A percentile compares a stretch with the other conserved stretches of the same genome.
Conservation (phyloP, 2,329 filamentous ascomycete genomes). For the Penicillium rolfsii region DNA sequence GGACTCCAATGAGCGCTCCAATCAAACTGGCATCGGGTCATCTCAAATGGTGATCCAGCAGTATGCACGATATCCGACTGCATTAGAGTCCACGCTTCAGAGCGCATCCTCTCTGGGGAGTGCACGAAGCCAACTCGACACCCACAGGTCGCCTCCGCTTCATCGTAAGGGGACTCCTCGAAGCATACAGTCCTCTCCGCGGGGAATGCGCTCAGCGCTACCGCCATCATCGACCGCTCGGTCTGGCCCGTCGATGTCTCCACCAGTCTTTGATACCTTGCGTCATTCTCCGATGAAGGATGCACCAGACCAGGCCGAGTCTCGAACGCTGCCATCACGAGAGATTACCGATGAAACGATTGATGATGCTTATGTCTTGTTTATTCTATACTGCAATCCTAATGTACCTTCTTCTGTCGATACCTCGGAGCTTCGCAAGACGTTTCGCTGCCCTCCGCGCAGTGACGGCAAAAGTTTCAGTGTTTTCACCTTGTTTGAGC, state of each 20-base stretch:
- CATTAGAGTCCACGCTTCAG: slow-evolving; percentile 40
- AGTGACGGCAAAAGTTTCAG: slow-evolving; percentile 87
- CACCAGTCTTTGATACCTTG: slow-evolving; percentile 39
- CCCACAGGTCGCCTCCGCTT: slow-evolving; percentile 42
- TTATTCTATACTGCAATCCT: slow-evolving; percentile 91
- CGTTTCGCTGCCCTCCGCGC: slow-evolving; percentile 78
- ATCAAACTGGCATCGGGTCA: slow-evolving; percentile 30
- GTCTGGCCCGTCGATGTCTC: slow-evolving; percentile 47
- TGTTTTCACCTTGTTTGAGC: slow-evolving; percentile 73
- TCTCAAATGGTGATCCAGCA: slow-evolving; percentile 43
- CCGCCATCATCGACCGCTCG: slow-evolving; percentile 34
- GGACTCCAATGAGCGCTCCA: slow-evolving; percentile 30
- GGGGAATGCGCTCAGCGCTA: slow-evolving; percentile 34
- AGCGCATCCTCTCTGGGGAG: slow-evolving; percentile 44
- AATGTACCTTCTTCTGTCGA: slow-evolving; percentile 71
- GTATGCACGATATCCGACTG: slow-evolving; percentile 43
- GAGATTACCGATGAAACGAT: slow-evolving; percentile 71
- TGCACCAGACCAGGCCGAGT: slow-evolving; percentile 48
- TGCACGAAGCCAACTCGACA: slow-evolving; percentile 37
- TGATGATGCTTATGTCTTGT: slow-evolving; percentile 79
- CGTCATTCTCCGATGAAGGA: slow-evolving; percentile 38
- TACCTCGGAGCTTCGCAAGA: slow-evolving; percentile 70
- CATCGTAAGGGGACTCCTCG: slow-evolving; percentile 44
- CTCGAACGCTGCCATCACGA: slow-evolving; percentile 64
- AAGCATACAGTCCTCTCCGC: slow-evolving; percentile 45